Evolutionary conservation across 169 alveolate genomes (phyloP), one percentile per base, ranked within the genome.

Genomic region (Babesia caballi): DNA sequence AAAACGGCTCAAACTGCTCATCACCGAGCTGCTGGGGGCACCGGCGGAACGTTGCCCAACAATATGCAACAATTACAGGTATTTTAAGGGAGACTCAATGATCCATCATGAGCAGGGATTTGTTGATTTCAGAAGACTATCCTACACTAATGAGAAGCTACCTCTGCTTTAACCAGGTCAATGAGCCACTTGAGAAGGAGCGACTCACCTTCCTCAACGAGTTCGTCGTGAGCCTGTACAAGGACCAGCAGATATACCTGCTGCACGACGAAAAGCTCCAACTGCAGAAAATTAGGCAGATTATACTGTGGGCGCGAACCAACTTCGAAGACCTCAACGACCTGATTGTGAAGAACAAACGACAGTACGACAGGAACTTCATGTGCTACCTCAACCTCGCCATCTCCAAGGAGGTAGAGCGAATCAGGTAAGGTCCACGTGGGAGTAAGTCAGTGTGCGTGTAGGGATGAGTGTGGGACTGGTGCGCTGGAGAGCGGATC

Each of bases 271-370:
- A 82, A 57, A 58, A 73, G 41, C 21, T 40, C 6, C 91, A 85
- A 54, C 68, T 85, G 54, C 49, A 56, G n/a, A 85, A 85, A 61
- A 85, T 85, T 2, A 50, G 51, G 30, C 69, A 83, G 42, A 80
- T 85, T n/a, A 59, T 86, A 19, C 50, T 40, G 38, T 81, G 85
- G 84, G 91, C 91, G 14, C 51, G 81, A n/a, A 67, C 35, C 30
- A 81, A 85, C 21, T 46, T 60, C 68, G 44, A 69, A 27, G 38
- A 67, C 17, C 50, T 85, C 27, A 75, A 75, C 52, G 85, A 81
- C 47, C 68, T 78, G 54, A 46, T 78, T 14, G 27, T 38, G 42
- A 25, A 36, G 44, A 80, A 80, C 78, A 85, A 85, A 46, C 84
- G 53, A 4, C 52, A 57, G 69, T 82, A 73, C 36, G 90, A 85